Conservation (phyloP, 139 green algal genomes). For the Micractinium sp. region DNA sequence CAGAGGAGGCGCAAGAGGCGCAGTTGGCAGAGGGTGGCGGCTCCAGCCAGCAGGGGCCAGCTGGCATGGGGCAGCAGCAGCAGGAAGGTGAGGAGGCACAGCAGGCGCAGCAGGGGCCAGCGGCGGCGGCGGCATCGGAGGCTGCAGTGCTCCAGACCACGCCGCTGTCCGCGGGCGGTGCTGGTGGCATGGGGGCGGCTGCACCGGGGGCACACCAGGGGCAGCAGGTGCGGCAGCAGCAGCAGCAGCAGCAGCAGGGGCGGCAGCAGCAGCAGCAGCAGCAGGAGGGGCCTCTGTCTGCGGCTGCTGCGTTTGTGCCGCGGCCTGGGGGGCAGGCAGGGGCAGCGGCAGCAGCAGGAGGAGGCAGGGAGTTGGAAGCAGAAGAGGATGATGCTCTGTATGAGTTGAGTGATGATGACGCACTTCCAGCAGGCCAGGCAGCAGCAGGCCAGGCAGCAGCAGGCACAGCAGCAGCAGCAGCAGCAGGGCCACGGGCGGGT, state of each 20-base stretch:
- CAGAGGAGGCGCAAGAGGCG: not conserved
- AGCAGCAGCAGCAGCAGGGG: not conserved
- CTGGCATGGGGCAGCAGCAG: not conserved
- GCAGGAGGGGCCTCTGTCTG: not conserved
- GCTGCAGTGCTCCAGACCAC: slow-evolving; percentile 18
- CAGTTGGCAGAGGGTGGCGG: not conserved
- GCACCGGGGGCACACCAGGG: not conserved
- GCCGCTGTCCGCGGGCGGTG: not conserved
- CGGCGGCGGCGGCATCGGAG: not conserved
- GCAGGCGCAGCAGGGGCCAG: not conserved
- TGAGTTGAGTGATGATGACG: slow-evolving; percentile 22
- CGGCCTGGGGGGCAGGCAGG: not conserved
- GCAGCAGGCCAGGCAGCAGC: not conserved
- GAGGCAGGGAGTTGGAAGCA: not conserved
- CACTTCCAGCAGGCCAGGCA: not conserved
- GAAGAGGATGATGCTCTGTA: slow-evolving; percentile 27
- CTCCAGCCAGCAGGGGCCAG: not conserved
- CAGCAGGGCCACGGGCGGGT: not conserved
- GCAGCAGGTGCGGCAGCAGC: too few species aligned
- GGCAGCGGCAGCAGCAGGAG: not conserved
- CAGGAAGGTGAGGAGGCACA: not conserved
- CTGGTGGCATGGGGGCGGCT: not conserved
- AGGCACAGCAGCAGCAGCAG: not conserved
- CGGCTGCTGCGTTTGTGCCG: not conserved
- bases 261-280: slow-evolving; percentile 1